Base-by-base conservation (phyloP, 192 early-diverging fungal species). In the Geranomyces michiganensis region DNA sequence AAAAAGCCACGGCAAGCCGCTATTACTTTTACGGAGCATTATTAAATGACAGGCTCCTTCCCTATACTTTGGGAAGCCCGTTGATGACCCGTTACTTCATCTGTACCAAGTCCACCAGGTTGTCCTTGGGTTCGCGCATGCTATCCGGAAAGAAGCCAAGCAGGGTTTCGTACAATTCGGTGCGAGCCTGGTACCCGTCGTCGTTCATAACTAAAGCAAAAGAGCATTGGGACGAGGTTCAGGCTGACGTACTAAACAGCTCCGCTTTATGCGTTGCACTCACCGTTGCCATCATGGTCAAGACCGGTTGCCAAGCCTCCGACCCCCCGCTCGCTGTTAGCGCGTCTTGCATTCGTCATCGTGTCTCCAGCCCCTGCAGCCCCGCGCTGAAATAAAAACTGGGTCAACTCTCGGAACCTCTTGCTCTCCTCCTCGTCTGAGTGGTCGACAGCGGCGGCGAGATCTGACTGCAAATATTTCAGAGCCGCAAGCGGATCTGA, bases 81-180 rank as follows among this genome's bases (percentile, higher is more conserved):
- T n/a, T n/a, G n/a, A n/a, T n/a, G n/a, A n/a, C n/a, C n/a, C n/a
- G n/a, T 47, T 26, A 53, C 3, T 15, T 53, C 66, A 75, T 75
- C 31, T 46, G 67, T 7, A 94, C 81, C 65, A 90, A 71, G 77
- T 91, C 92, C 7, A 90, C 83, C 53, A 94, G 69, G 33, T 89
- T 90, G 9, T 80, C 85, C 26, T 82, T 81, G 13, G 93, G 93
- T 72, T 94, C 89, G 66, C 90, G 85, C 85, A 92, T 89, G 56
- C 80, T 76, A 9, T 89, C 82, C 0, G 93, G 91, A 76, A 94
- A 91, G 65, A 80, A 94, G 26, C 84, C 85, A 22, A 94, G 75
- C 47, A 94, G 72, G 21, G 68, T 79, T 48, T 93, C 88, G 70
- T 86, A 94, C 43, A 94, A 67, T 46, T 87, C 72, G 0, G 82